These are phyloP conservation scores for Trichophyton benhamiae DNA, from an alignment of 2,329 filamentous ascomycete genomes.

Conservation along the genomic window DNA sequence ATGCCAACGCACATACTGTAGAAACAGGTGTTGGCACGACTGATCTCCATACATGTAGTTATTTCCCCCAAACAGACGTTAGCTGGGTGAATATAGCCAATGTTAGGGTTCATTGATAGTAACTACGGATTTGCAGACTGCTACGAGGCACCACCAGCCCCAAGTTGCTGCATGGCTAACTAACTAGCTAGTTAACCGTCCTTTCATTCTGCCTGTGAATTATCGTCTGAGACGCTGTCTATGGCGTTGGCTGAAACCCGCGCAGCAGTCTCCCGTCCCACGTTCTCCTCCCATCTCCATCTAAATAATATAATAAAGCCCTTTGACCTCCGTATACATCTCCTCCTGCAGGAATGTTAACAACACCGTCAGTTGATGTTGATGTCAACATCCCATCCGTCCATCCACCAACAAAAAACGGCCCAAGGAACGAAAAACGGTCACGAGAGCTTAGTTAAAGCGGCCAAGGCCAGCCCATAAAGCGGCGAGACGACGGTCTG, in stretches of 20 bases:
- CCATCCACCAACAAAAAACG: background rate
- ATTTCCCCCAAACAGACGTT: background rate
- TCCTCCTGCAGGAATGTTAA: no score
- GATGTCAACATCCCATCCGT: background rate
- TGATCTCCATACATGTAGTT: background rate
- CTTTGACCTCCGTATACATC: no score
- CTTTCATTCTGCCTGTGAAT: no score
- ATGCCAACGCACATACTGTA: constrained; percentile 1
- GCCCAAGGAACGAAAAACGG: background rate
- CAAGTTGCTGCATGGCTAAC: no score
- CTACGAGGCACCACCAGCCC: no score
- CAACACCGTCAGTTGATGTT: no score
- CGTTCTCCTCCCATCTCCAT: no score
- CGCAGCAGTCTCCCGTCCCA: no score
- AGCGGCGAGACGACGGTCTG: background rate
- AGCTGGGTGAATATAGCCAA: background rate
- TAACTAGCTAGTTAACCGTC: no score
- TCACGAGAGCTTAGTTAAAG: background rate
- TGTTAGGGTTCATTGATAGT: background rate
- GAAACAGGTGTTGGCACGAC: background rate
- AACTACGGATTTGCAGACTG: background rate
- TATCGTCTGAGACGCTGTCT: no score
- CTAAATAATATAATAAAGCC: no score
- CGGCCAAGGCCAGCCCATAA: background rate
- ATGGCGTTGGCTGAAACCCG: no score